Evolutionary conservation across 352 stramenopile species (phyloP).

Genomic region (Globisporangium abappressorium): DNA sequence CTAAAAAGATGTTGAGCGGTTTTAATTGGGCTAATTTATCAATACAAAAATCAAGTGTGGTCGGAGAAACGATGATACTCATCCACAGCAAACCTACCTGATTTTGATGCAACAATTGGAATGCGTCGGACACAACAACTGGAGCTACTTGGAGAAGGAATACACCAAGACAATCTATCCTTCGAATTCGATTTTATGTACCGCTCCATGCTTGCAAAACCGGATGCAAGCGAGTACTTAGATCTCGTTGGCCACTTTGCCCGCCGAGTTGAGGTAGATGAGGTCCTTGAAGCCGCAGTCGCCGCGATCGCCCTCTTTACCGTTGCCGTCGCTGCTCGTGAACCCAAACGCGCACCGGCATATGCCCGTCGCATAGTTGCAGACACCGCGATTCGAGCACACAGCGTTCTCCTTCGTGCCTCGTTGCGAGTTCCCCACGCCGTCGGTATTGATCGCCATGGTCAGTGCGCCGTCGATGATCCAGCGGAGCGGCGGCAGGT

Average conservation of each 20-base stretch:
- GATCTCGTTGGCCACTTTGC: conserved; percentile 51
- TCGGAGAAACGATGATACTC: too few species aligned
- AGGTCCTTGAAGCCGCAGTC: conserved; percentile 89
- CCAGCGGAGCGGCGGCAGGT: conserved; percentile 58
- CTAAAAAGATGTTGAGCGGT: too few species aligned
- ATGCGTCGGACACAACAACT: too few species aligned
- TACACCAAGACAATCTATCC: too few species aligned
- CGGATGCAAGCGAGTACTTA: neutral
- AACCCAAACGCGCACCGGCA: conserved; percentile 76
- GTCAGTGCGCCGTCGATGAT: conserved; percentile 59
- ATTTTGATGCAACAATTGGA: too few species aligned
- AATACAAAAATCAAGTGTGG: too few species aligned
- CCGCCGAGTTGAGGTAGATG: conserved; percentile 69
- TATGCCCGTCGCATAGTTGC: conserved; percentile 42
- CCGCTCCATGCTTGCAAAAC: too few species aligned
- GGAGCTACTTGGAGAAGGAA: too few species aligned
- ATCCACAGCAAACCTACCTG: too few species aligned
- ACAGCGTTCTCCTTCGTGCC: conserved; percentile 68
- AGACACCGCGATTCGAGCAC: conserved; percentile 61
- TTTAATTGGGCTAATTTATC: too few species aligned
- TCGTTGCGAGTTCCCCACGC: conserved; percentile 33
- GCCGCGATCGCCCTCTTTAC: conserved; percentile 77
- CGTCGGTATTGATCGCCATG: conserved; percentile 48
- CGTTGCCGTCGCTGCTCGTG: conserved; percentile 74
- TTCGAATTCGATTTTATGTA: too few species aligned